phyloP scores from a whole-genome alignment of 768 basidiomycete species.

The Kwoniella botswanensis region DNA sequence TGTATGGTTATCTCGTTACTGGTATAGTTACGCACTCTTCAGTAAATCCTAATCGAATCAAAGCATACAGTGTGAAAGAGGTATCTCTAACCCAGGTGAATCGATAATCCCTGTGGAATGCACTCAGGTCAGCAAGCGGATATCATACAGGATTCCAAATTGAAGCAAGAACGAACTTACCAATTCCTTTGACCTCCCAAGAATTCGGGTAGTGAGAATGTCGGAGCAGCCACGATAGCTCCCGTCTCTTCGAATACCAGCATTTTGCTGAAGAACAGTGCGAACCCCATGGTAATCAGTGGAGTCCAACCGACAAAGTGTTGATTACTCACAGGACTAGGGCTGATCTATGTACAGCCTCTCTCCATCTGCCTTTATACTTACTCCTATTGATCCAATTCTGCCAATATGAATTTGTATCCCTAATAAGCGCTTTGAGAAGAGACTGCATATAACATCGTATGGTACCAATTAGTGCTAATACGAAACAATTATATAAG shows the following conservation, averaged over 20 bases:
- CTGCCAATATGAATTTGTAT: slow-evolving; percentile 83
- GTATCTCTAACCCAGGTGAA: slow-evolving; percentile 80
- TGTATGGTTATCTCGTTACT: background rate
- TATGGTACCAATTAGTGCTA: background rate
- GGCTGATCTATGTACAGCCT: slow-evolving; percentile 88
- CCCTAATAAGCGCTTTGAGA: slow-evolving; percentile 57
- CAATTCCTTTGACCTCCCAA: slow-evolving; percentile 90
- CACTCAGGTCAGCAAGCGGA: too few species aligned
- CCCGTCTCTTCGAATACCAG: slow-evolving; percentile 91
- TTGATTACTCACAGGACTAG: slow-evolving; percentile 66
- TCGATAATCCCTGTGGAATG: slow-evolving; percentile 52
- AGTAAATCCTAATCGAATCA: slow-evolving; percentile 91
- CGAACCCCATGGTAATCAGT: background rate
- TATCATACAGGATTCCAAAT: too few species aligned
- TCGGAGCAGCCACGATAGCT: slow-evolving; percentile 92
- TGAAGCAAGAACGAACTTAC: slow-evolving; percentile 59
- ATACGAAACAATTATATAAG: background rate
- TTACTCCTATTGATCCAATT: slow-evolving; percentile 86
- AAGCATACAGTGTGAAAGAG: slow-evolving; percentile 91
- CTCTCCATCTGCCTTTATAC: slow-evolving; percentile 93
- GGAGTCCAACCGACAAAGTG: too few species aligned
- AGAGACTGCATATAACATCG: slow-evolving; percentile 25
- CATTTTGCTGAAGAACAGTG: slow-evolving; percentile 65
- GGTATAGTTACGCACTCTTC: slow-evolving; percentile 68
- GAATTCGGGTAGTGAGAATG: slow-evolving; percentile 89